phyloP scores from a whole-genome alignment of 2,329 filamentous ascomycete species.

The Aspergillus puulaauensis region DNA sequence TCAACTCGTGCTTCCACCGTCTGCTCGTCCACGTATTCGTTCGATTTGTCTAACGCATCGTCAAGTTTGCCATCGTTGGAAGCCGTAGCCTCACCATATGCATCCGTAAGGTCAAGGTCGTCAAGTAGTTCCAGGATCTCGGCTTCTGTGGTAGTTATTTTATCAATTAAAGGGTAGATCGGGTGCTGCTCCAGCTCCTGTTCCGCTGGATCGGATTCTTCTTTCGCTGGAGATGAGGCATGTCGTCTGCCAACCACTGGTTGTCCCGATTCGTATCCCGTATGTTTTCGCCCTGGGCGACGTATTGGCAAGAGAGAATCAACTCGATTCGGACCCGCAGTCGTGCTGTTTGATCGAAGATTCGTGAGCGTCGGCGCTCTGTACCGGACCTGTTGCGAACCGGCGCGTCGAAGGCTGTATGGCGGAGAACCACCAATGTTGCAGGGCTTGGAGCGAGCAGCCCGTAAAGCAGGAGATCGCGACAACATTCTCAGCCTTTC shows the following conservation, averaged over 20 bases:
- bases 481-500: conserved; percentile 35
- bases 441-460: conserved; percentile 28
- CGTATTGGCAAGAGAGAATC: neutral
- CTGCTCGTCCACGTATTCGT: conserved; percentile 32
- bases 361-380: conserved; percentile 23
- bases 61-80: conserved; percentile 27
- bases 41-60: conserved; percentile 27
- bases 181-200: conserved; percentile 22
- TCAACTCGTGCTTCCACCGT: conserved; percentile 54
- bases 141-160: conserved; percentile 36
- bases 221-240: conserved; percentile 22
- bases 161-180: conserved; percentile 38
- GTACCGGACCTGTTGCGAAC: conserved; percentile 25
- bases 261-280: neutral
- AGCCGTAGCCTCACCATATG: conserved; percentile 17
- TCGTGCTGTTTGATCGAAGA: conserved; percentile 18
- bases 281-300: neutral
- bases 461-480: conserved; percentile 29
- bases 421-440: conserved; percentile 25
- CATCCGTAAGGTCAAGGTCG: conserved; percentile 20
- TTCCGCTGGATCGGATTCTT: conserved; percentile 16
- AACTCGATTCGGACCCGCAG: conserved; percentile 9
- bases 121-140: conserved; percentile 34
- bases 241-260: conserved; percentile 20
- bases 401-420: conserved; percentile 18